phyloP scores from a whole-genome alignment of 2,329 filamentous ascomycete species.

The Falciphora oryzae region DNA sequence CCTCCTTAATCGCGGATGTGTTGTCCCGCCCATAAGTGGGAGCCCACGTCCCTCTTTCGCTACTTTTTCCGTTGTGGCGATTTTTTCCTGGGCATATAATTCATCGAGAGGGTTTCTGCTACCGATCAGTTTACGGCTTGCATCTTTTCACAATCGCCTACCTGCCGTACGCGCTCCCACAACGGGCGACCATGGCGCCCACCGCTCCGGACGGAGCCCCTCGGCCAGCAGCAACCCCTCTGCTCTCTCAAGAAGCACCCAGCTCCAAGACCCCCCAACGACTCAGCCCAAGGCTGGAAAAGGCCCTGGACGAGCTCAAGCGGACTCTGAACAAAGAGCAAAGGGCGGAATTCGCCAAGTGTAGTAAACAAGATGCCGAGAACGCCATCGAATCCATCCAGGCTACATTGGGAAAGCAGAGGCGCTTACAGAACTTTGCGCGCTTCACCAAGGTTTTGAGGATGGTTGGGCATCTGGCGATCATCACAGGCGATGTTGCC shows the following conservation, averaged over 20 bases:
- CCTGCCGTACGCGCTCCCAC: too few relatives aligned
- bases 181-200: neutral
- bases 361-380: neutral
- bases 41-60: too few relatives aligned
- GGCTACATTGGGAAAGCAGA: neutral
- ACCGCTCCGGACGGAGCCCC: neutral
- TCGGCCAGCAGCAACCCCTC: neutral
- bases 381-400: neutral
- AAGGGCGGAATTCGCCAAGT: neutral
- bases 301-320: neutral
- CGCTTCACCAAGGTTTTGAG: neutral
- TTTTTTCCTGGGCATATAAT: too few relatives aligned
- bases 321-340: neutral
- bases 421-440: neutral
- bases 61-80: too few relatives aligned
- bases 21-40: too few relatives aligned
- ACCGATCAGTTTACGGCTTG: too few relatives aligned
- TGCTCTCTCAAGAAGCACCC: neutral
- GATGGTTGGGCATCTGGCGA: neutral
- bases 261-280: neutral
- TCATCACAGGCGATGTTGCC: neutral
- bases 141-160: too few relatives aligned
- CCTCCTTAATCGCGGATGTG: too few relatives aligned
- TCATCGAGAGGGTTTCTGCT: too few relatives aligned
- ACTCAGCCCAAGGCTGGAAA: neutral